Conservation (phyloP, 176 grass and related monocot genomes). For the Tuctoria greenei region DNA sequence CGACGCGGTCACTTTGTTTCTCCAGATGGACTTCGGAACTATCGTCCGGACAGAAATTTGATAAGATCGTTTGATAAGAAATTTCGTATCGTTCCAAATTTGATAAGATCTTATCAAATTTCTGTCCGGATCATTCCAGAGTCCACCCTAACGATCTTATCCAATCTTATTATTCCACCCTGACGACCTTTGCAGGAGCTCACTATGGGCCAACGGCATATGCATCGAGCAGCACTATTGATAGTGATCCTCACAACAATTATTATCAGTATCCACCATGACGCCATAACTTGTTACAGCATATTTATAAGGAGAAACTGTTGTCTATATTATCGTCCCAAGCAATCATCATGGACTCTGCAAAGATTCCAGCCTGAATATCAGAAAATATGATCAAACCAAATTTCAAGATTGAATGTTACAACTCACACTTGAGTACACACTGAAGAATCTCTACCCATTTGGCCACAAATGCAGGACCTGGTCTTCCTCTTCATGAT, state of each 20-base stretch:
- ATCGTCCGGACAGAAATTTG: no score
- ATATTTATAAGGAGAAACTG: neutral
- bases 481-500: slow-evolving; percentile 56
- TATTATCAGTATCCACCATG: slow-evolving; percentile 31
- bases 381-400: neutral
- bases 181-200: neutral
- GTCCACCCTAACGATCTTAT: no score
- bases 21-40: no score
- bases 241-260: slow-evolving; percentile 39
- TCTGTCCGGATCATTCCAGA: no score
- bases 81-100: no score
- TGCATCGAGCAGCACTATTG: slow-evolving; percentile 22
- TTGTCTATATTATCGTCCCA: neutral
- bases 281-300: neutral
- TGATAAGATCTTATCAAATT: no score
- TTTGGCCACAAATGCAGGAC: slow-evolving; percentile 39
- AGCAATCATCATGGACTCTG: neutral
- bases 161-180: no score
- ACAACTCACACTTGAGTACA: neutral
- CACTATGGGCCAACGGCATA: neutral
- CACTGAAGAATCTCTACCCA: neutral
- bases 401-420: slow-evolving; percentile 3
- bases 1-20: no score
- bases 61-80: no score
- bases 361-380: neutral